A percentile compares a stretch with the other conserved stretches of the same genome.
Conservation (phyloP, 306 rosid genomes). For the Pyrus communis region DNA sequence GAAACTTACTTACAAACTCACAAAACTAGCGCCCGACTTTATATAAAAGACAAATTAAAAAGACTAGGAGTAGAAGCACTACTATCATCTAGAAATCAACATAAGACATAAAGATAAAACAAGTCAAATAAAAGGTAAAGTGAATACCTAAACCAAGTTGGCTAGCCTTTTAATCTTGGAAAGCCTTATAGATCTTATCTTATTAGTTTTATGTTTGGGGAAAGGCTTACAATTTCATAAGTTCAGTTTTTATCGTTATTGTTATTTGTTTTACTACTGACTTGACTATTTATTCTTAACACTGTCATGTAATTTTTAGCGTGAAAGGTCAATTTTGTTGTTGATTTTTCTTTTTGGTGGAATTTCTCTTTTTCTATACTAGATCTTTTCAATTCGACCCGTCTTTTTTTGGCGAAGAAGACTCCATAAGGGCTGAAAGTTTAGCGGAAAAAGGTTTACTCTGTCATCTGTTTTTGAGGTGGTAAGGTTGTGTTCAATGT, state of each 20-base stretch:
- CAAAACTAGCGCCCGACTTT: no score
- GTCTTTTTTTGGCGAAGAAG: slow-evolving; percentile 50
- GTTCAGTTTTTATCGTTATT: background rate
- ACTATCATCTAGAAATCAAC: background rate
- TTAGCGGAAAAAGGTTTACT: slow-evolving; percentile 44
- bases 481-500: slow-evolving; percentile 51
- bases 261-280: slow-evolving; percentile 11
- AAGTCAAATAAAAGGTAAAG: background rate
- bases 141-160: background rate
- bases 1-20: background rate
- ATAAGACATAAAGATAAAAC: background rate
- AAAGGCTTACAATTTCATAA: background rate
- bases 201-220: background rate
- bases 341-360: slow-evolving; percentile 43
- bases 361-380: slow-evolving; percentile 34
- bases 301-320: slow-evolving; percentile 19
- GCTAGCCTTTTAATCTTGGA: background rate
- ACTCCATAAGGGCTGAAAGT: slow-evolving; percentile 48
- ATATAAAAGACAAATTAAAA: no score
- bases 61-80: background rate
- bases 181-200: background rate
- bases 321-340: slow-evolving; percentile 16
- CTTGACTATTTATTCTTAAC: slow-evolving; percentile 14
- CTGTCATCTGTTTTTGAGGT: slow-evolving; percentile 41
- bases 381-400: slow-evolving; percentile 59